A percentile compares a stretch with the other conserved stretches of the same genome.
phyloP scores from a whole-genome alignment of 257 asterid genomes.

The Solanum chilense region DNA sequence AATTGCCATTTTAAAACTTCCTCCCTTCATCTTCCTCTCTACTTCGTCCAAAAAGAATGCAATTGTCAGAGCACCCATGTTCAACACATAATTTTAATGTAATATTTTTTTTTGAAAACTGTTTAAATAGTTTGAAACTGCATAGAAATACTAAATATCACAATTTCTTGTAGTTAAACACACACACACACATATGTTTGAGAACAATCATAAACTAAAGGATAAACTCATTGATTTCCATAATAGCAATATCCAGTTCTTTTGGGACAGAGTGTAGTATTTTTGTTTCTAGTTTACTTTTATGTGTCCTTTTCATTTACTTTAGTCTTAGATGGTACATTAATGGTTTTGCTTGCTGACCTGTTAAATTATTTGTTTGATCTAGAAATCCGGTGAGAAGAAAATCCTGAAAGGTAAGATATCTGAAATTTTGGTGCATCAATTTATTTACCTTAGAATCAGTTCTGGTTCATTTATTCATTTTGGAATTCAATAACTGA shows the following conservation, averaged over 20 bases:
- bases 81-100: not conserved
- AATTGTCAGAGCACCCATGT: not conserved
- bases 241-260: not conserved
- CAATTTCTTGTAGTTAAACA: not conserved
- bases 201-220: not conserved
- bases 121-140: not conserved
- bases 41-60: not conserved
- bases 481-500: constrained; percentile 20
- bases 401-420: not conserved
- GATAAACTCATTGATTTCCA: not conserved
- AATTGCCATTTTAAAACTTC: not conserved
- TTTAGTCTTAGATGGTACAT: not conserved
- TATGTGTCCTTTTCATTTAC: not conserved
- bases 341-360: not conserved
- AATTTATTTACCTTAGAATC: not conserved
- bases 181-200: not conserved
- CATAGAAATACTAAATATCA: not conserved
- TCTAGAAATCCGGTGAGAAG: constrained; percentile 1
- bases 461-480: not conserved
- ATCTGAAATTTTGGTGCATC: not conserved
- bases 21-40: not conserved
- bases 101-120: not conserved
- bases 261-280: not conserved
- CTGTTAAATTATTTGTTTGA: not conserved
- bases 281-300: not conserved